These are phyloP conservation scores for Arxiozyma bovina DNA, from an alignment of 1,139 yeast genomes.

Conservation along the genomic window DNA sequence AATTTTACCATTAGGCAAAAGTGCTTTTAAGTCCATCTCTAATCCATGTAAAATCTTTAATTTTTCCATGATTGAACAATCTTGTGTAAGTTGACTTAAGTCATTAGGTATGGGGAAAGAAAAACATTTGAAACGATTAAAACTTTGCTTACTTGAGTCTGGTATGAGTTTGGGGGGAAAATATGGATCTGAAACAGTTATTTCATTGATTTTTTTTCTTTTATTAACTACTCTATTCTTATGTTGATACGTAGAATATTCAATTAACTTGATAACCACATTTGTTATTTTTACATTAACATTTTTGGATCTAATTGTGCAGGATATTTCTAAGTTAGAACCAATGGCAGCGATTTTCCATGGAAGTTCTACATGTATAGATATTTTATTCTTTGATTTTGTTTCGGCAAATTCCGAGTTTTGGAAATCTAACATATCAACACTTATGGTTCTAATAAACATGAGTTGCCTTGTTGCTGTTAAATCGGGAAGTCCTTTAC, in stretches of 20 bases:
- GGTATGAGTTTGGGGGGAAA: not conserved
- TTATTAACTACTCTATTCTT: not conserved
- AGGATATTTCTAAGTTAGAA: conserved; percentile 57
- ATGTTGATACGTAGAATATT: conserved; percentile 40
- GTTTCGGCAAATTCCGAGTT: conserved; percentile 92
- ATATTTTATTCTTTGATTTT: conserved; percentile 91
- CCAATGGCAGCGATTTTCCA: conserved; percentile 88
- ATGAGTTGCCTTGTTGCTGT: conserved; percentile 65
- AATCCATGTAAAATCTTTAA: conserved; percentile 55
- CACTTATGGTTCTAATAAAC: conserved; percentile 74
- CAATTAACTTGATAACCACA: conserved; percentile 57
- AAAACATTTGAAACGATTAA: conserved; percentile 68
- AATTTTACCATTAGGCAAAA: conserved; percentile 51
- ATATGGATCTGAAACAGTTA: not conserved
- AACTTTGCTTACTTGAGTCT: conserved; percentile 30
- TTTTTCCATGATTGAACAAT: conserved; percentile 53
- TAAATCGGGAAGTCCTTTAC: conserved; percentile 52
- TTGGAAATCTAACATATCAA: conserved; percentile 78
- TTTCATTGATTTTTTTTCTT: not conserved
- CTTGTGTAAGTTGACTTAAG: conserved; percentile 72
- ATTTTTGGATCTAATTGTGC: conserved; percentile 65
- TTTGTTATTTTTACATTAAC: conserved; percentile 75
- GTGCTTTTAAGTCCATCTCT: conserved; percentile 45
- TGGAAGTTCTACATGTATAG: conserved; percentile 79
- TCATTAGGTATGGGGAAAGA: conserved; percentile 58